A percentile compares a stretch with the other conserved stretches of the same genome.
phyloP scores from a whole-genome alignment of 2,329 filamentous ascomycete species.

The Sarocladium brachiariae region DNA sequence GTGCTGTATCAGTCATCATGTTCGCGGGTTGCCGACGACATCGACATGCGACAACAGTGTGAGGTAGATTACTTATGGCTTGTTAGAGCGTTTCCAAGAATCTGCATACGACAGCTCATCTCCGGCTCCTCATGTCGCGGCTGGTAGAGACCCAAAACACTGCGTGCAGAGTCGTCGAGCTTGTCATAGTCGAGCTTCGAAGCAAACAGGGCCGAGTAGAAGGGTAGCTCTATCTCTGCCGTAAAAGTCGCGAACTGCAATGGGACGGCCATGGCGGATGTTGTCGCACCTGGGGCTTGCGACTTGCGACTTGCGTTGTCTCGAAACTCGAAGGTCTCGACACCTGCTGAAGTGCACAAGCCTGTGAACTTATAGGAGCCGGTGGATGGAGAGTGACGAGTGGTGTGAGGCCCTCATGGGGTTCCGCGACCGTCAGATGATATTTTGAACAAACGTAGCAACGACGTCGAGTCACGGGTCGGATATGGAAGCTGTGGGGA shows the following conservation, averaged over 20 bases:
- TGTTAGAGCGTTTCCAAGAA: conserved; percentile 79
- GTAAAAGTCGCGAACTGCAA: conserved; percentile 79
- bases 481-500: neutral
- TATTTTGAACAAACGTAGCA: no score
- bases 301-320: neutral
- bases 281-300: neutral
- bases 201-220: conserved; percentile 86
- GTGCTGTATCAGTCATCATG: conserved; percentile 13
- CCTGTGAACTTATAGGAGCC: no score
- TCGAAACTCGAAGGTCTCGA: no score
- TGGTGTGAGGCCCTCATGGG: conserved; percentile 2
- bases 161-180: conserved; percentile 86
- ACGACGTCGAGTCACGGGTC: conserved; percentile 6
- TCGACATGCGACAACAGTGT: conserved; percentile 2
- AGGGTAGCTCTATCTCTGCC: conserved; percentile 91
- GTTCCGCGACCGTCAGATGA: conserved; percentile 4
- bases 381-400: neutral
- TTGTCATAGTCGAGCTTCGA: conserved; percentile 97
- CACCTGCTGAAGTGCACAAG: no score
- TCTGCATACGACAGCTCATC: conserved; percentile 80
- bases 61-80: conserved; percentile 63
- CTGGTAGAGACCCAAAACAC: conserved; percentile 83
- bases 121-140: conserved; percentile 67
- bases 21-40: neutral
- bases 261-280: conserved; percentile 44